Base-by-base conservation (phyloP, 2,329 filamentous ascomycete genomes). In the Trichoderma lentiforme region DNA sequence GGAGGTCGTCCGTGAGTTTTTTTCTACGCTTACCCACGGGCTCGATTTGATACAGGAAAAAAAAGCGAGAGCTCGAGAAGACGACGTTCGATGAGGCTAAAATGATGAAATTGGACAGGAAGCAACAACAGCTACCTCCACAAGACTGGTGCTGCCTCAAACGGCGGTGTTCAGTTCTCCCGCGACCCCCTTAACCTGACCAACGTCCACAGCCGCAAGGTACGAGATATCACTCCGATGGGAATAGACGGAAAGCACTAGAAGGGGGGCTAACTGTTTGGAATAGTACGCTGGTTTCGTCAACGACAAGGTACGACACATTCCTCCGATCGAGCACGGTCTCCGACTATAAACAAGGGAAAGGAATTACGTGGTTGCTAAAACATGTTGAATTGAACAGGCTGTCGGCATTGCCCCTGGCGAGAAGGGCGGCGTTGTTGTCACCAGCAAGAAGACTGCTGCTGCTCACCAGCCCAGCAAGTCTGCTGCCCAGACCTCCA, bases 151-250 rank as follows among this genome's bases (percentile, higher is more conserved):
- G 85, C 86, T 80, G 91, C 90, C 82, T 85, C 86, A 79, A 88
- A 87, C 80, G 94, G 93, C 81, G 92, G 93, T 83, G 87, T 92
- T 79, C 92, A 93, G 86, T 94, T 99, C 89, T 98, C 95, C 79
- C 92, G 93, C 79, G 95, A 98, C 83, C 93, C 95, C 80, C 86
- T 98, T 78, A 99, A 98, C 90, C 86, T 98, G 85, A 88, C 86
- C 84, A 98, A 98, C 92, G 87, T 91, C 86, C 92, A 97, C 88
- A 91, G 89, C 79, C 92, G 93, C 87, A 98, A 97, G 91, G 93
- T 96, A 85, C 76, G 75, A 26, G 24, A 43, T 15, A 24, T 26
- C 34, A 21, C n/a, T 51, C n/a, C 1, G 60, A 43, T 6, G 36
- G 24, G 4, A 21, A 69, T 14, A 26, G 11, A 21, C 58, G 21